Evolutionary conservation across 345 rosid genomes (phyloP).

Genomic region (Xanthoceras sorbifolium): DNA sequence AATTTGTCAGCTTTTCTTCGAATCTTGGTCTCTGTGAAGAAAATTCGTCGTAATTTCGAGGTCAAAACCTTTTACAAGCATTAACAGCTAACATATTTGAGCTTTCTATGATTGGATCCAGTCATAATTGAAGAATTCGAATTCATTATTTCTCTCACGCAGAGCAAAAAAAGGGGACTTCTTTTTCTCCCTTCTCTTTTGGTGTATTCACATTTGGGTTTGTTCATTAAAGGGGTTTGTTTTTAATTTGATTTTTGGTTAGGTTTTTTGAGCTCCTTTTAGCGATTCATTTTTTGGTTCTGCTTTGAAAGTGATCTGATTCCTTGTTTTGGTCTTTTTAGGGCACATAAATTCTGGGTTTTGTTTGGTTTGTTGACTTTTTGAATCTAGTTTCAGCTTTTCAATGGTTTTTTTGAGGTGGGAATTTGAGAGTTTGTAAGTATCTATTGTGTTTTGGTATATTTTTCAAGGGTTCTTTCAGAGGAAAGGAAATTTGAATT

Average conservation of each 20-base stretch:
- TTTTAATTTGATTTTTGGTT: slow-evolving; percentile 7
- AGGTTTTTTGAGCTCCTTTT: slow-evolving; percentile 4
- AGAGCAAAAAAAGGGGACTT: neutral
- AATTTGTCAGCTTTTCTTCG: slow-evolving; percentile 18
- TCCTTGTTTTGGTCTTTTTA: slow-evolving; percentile 19
- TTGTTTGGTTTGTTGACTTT: slow-evolving; percentile 23
- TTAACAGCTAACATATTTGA: slow-evolving; percentile 17
- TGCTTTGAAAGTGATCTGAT: slow-evolving; percentile 13
- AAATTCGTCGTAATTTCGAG: slow-evolving; percentile 6
- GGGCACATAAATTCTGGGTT: slow-evolving; percentile 26
- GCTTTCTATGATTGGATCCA: slow-evolving; percentile 35
- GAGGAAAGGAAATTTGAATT: neutral
- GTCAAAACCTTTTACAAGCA: slow-evolving; percentile 28
- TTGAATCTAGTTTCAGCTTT: slow-evolving; percentile 18
- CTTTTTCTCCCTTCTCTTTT: neutral
- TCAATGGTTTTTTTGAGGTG: slow-evolving; percentile 6
- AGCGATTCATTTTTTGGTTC: neutral
- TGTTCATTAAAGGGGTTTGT: neutral
- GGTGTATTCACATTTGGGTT: neutral
- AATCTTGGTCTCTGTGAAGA: slow-evolving; percentile 15
- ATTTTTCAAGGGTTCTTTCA: slow-evolving; percentile 2
- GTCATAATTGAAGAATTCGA: slow-evolving; percentile 21
- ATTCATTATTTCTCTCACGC: slow-evolving; percentile 3
- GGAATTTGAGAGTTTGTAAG: slow-evolving; percentile 3
- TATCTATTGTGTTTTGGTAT: slow-evolving; percentile 1